A percentile compares a stretch with the other conserved stretches of the same genome.
Evolutionary conservation across 73 alveolate genomes (phyloP).

Genomic region (Paramecium biaurelia): DNA sequence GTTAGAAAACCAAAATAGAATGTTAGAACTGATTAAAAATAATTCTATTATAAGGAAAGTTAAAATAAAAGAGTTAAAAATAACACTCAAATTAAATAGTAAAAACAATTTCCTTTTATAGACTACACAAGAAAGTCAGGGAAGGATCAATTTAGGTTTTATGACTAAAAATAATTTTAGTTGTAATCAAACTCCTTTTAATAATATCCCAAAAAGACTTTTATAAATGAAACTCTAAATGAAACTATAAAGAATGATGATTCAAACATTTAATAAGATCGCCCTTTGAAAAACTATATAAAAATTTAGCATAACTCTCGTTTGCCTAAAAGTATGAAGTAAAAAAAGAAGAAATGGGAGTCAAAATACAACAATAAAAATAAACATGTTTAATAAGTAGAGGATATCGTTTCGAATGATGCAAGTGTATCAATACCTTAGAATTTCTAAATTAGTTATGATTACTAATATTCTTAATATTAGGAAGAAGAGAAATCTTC

Average conservation of each 20-base stretch:
- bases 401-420: neutral
- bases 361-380: too few relatives aligned
- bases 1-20: neutral
- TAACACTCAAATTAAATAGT: neutral
- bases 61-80: neutral
- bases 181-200: neutral
- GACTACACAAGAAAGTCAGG: neutral
- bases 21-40: neutral
- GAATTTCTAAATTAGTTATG: neutral
- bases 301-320: neutral
- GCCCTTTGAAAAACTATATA: neutral
- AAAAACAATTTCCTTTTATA: neutral
- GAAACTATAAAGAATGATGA: neutral
- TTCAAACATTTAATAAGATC: neutral
- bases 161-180: neutral
- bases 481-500: neutral
- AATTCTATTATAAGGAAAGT: neutral
- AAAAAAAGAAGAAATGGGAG: neutral
- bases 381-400: too few relatives aligned
- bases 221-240: too few relatives aligned
- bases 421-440: neutral
- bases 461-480: neutral
- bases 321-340: neutral
- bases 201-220: neutral
- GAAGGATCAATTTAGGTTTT: neutral